Evolutionary conservation across 2,329 filamentous ascomycete species (phyloP), one percentile per base, ranked within the genome.

Genomic region (Mariannaea sp.): DNA sequence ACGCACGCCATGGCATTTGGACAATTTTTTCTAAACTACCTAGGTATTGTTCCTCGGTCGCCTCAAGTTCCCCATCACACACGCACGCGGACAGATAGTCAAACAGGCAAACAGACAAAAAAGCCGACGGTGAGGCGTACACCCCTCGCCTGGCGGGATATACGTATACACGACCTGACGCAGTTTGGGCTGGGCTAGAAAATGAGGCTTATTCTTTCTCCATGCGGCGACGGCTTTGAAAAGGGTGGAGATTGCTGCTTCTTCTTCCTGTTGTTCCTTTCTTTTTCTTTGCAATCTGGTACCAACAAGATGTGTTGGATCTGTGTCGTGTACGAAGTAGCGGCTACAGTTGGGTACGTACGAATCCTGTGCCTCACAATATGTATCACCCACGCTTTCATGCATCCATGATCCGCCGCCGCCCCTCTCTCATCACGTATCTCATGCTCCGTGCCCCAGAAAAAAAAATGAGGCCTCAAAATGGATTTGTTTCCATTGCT

Each of bases 401-500:
- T 46, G 39, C 39, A 35, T 40, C 43, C 22, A 47, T 42, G 36
- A 17, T 33, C 22, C 22, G 8, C 8, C 22, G n/a, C n/a, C n/a
- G n/a, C 22, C 22, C 7, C 10, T 47, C 14, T 36, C 7, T 39
- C 24, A 19, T 5, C 19, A 22, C 20, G 17, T 8, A 30, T 42
- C 39, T 19, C 33, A 53, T 49, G 35, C 29, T 49, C 44, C 51
- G 45, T 41, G 12, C 30, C 19, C 19, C 30, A 13, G 19, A 36
- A 36, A 10, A 36, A 36, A 36, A 10, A 8, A 33, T 17, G 45
- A 49, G 30, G 45, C 45, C 35, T 35, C 36, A 35, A 35, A 47
- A 36, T 16, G 24, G 26, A 12, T 45, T 36, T 49, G 26, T 36
- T 29, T 53, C 40, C 52, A 44, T 55, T 49, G 40, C 49, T 49